These are phyloP conservation scores for Cutaneotrichosporon mucoides DNA, from an alignment of 1,284 basidiomycete species.

Conservation along the genomic window DNA sequence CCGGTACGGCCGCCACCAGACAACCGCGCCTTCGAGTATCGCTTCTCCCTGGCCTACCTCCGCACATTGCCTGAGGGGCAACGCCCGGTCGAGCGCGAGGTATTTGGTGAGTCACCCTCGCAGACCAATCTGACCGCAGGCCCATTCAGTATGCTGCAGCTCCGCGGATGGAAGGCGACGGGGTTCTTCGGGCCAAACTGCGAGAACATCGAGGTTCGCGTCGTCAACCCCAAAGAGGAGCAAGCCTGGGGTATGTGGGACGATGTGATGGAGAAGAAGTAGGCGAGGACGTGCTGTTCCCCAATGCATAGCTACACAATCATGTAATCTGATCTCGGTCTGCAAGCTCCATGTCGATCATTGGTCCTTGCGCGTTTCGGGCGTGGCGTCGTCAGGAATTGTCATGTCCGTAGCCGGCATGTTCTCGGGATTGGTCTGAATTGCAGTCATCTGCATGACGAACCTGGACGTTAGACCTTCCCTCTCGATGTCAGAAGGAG, in stretches of 20 bases:
- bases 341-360: not conserved
- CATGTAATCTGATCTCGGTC: too few species aligned
- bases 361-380: constrained; percentile 33
- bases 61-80: constrained; percentile 42
- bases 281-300: not conserved
- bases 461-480: constrained; percentile 31
- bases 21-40: constrained; percentile 46
- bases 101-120: constrained; percentile 41
- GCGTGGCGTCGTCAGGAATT: not conserved
- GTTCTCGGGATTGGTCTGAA: constrained; percentile 41
- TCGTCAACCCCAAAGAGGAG: constrained; percentile 17
- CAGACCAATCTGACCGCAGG: constrained; percentile 26
- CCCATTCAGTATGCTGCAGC: constrained; percentile 40
- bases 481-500: not conserved
- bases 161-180: constrained; percentile 43
- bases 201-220: constrained; percentile 48
- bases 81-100: constrained; percentile 47
- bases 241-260: constrained; percentile 44
- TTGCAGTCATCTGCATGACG: constrained; percentile 39
- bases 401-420: constrained; percentile 26
- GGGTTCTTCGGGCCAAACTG: constrained; percentile 48
- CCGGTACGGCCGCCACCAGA: constrained; percentile 26
- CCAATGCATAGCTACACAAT: not conserved
- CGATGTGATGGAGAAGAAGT: constrained; percentile 25
- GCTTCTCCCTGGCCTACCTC: constrained; percentile 48